Evolutionary conservation across 2,329 filamentous ascomycete genomes (phyloP).

Genomic region (Scedosporium boydii): DNA sequence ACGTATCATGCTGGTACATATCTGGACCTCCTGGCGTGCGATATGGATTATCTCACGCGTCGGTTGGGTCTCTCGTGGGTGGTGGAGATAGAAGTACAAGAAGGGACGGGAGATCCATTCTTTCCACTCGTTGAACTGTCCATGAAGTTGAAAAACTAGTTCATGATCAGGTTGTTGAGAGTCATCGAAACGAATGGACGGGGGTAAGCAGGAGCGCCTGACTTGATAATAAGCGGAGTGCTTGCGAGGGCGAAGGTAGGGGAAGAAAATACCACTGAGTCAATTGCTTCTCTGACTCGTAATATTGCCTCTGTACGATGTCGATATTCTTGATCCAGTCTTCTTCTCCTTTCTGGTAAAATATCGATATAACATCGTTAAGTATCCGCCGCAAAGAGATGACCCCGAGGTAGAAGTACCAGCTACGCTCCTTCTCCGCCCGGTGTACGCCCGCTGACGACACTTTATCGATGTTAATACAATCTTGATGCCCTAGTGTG

Average conservation of each 20-base stretch:
- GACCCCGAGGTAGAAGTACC: neutral
- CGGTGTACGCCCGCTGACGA: neutral
- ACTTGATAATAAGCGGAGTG: neutral
- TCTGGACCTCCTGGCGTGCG: neutral
- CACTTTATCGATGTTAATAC: too few relatives aligned
- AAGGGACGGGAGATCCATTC: constrained; percentile 21
- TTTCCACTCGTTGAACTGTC: constrained; percentile 13
- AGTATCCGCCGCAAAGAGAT: neutral
- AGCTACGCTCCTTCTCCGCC: neutral
- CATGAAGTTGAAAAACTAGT: constrained; percentile 14
- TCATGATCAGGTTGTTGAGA: constrained; percentile 10
- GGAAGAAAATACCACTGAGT: constrained; percentile 11
- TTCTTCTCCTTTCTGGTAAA: constrained; percentile 9
- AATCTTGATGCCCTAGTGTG: neutral
- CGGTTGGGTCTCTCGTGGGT: neutral
- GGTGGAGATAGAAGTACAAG: constrained; percentile 18
- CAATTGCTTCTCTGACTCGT: constrained; percentile 14
- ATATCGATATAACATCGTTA: neutral
- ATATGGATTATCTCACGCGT: neutral
- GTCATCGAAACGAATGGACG: constrained; percentile 10
- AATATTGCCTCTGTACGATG: constrained; percentile 11
- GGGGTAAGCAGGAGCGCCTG: constrained; percentile 10
- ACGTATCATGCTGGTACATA: neutral
- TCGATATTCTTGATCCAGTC: constrained; percentile 13
- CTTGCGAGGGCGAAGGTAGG: neutral